Evolutionary conservation across 352 stramenopile genomes (phyloP).

Genomic region (Peronospora destructor): DNA sequence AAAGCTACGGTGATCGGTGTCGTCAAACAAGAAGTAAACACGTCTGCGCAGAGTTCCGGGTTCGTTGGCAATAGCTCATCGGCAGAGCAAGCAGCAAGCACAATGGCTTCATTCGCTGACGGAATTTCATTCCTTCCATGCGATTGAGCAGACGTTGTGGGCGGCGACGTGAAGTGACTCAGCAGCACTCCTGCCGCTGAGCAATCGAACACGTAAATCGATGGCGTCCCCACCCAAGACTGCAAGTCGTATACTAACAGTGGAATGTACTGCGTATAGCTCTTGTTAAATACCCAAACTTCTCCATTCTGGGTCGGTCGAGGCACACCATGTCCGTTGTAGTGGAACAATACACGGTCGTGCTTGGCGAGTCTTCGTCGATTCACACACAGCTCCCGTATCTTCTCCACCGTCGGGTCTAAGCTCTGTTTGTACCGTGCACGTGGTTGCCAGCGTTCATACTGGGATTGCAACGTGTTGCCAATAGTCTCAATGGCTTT

Average conservation of each 20-base stretch:
- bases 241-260: conserved; percentile 94
- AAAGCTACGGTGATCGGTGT: conserved; percentile 98
- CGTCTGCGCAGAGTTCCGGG: conserved; percentile 95
- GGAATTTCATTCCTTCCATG: conserved; percentile 22
- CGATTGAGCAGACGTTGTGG: conserved; percentile 14
- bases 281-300: conserved; percentile 99
- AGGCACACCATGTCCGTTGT: conserved; percentile 99
- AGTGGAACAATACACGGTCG: conserved; percentile 97
- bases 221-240: conserved; percentile 89
- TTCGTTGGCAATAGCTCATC: conserved; percentile 95
- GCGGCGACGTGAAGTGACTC: conserved; percentile 84
- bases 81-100: conserved; percentile 91
- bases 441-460: conserved; percentile 92
- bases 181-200: conserved; percentile 93
- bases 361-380: conserved; percentile 89
- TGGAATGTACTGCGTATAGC: conserved; percentile 99
- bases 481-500: conserved; percentile 96
- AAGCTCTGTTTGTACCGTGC: conserved; percentile 91
- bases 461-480: conserved; percentile 91
- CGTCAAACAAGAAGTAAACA: conserved; percentile 99
- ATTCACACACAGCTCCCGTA: conserved; percentile 89
- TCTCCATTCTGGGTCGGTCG: conserved; percentile 95
- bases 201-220: conserved; percentile 98
- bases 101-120: conserved; percentile 87
- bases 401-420: conserved; percentile 96